Evolutionary conservation across 2,329 filamentous ascomycete species (phyloP), one percentile per base, ranked within the genome.

Genomic region (Fusarium palustre): DNA sequence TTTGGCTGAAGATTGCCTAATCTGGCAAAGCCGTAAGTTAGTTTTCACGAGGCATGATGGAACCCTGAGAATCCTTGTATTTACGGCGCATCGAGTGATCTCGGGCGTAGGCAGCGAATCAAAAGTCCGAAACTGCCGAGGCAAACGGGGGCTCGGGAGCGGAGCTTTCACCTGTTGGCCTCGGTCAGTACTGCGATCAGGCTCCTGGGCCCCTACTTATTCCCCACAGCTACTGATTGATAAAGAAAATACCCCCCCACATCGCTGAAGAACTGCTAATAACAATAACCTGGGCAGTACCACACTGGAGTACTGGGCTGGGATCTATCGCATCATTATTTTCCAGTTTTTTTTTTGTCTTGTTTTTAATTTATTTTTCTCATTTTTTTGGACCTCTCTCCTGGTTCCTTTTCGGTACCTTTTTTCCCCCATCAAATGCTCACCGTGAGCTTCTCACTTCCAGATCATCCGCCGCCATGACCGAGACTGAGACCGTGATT

Each of bases 131-230:
- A 52, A 65, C 68, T 71, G 50, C 71, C 71, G 72, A 74, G 72
- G 72, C 72, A 36, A 46, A 47, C 39, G 22, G 34, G 22, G 16
- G 33, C 22, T 39, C 22, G 49, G 47, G 39, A 50, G 50, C 62
- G 62, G 58, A 46, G 38, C 70, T 57, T 69, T 62, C 63, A 62
- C 53, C 46, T 64, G 59, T 50, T 56, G 59, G 68, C 59, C 70
- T 74, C 72, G 72, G 72, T 59, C 72, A 74, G 45, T 52, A 63
- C 70, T 69, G 72, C 72, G 72, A 74, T 70, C 38, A 31, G 33
- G 13, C 20, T 9, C 7, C 42, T 43, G 31, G 15, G 33, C 31
- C 9, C 43, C 7, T 25, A 24, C 20, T 30, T 9, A n/a, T 22
- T 16, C 36, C 24, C n/a, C 38, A 20, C 28, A 33, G 24, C 31